Conservation (phyloP, 768 basidiomycete species). For the Pholiota conissans region DNA sequence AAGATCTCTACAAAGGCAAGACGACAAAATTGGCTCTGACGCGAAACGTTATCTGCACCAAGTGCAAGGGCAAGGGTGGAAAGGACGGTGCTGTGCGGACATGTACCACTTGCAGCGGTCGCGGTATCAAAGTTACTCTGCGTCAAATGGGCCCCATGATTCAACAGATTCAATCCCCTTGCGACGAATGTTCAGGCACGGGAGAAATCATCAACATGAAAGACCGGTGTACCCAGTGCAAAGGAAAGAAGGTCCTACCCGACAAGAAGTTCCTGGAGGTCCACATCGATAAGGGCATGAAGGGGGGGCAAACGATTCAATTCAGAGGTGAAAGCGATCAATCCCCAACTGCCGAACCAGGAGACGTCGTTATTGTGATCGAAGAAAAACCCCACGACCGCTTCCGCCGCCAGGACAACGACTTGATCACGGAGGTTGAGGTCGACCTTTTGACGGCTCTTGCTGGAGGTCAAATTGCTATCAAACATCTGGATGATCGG, state of each 20-base stretch:
- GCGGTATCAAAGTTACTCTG: constrained; percentile 86
- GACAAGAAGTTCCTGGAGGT: constrained; percentile 99
- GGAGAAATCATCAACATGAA: constrained; percentile 95
- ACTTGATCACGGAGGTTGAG: constrained; percentile 85
- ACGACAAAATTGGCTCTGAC: constrained; percentile 97
- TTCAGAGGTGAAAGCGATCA: constrained; percentile 94
- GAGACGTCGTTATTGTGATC: constrained; percentile 92
- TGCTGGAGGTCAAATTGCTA: constrained; percentile 85
- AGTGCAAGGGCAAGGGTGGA: constrained; percentile 95
- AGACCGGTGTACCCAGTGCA: constrained; percentile 90
- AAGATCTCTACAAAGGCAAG: constrained; percentile 99
- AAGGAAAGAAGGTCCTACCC: constrained; percentile 90
- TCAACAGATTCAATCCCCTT: constrained; percentile 95
- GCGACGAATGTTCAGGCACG: constrained; percentile 90
- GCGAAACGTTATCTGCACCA: constrained; percentile 89
- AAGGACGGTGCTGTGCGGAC: constrained; percentile 92
- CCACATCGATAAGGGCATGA: constrained; percentile 98
- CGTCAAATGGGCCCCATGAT: constrained; percentile 99
- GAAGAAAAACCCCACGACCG: constrained; percentile 90
- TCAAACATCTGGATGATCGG: constrained; percentile 93
- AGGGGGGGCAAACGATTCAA: constrained; percentile 85
- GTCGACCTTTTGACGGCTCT: constrained; percentile 92
- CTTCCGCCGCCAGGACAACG: constrained; percentile 87
- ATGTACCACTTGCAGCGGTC: constrained; percentile 80
- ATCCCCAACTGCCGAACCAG: constrained; percentile 83